Evolutionary conservation across 1,139 yeast genomes (phyloP), one percentile per base, ranked within the genome.

Genomic region (Candida smagusa): DNA sequence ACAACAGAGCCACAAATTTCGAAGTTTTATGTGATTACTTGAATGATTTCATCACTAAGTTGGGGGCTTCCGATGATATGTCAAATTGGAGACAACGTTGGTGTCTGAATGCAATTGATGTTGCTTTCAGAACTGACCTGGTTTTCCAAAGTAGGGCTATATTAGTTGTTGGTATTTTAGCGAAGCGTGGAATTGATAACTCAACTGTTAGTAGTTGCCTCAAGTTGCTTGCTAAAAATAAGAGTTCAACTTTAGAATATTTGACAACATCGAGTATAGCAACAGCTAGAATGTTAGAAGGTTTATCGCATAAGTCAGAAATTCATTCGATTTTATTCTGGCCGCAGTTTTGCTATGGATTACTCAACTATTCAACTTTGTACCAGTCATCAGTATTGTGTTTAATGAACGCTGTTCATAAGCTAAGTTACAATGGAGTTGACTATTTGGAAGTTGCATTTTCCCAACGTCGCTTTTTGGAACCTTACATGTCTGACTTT

Each of bases 91-190:
- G 79, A 47, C 65, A 82, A 7, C 72, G 85, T 40, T 86, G 92
- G 88, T 72, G 79, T 45, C 71, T 84, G 23, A 75, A 79, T 50
- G 77, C 84, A 1, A 66, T 83, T 49, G 81, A 79, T 46, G 75
- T 84, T 13, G 85, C 89, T 1, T 81, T 83, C 49, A 69, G 74
- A 33, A 60, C 65, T 9, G 71, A 72, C 24, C 79, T 90, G 0
- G 73, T 81, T 21, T 69, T 87, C 40, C 90, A 87, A 53, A 77
- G 80, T 7, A 69, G 95, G 39, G 88, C 94, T 0, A 65, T 85
- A 40, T 66, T 87, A 46, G 74, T 86, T 6, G 71, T 85, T 23
- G 95, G 96, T 28, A 79, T 84, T 32, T 58, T 87, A 31, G 74
- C 88, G 0, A 79, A 77, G 45, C 61, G 68, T 12, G 89, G 89